phyloP scores from a whole-genome alignment of 257 asterid genomes.

The Gentiana dahurica region DNA sequence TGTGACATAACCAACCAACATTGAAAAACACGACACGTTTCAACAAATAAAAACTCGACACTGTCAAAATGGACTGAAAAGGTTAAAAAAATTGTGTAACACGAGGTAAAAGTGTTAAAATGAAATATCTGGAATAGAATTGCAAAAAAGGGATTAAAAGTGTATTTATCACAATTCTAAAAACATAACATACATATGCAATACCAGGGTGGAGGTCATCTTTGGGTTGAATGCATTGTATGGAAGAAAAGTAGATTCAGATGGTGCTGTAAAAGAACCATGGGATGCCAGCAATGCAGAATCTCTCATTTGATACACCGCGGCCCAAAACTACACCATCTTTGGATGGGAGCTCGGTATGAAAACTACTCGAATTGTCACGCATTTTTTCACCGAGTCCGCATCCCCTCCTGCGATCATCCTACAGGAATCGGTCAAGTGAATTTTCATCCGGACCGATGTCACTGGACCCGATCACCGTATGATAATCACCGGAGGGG shows the following conservation, averaged over 20 bases:
- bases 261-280: slow-evolving; percentile 41
- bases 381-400: too few relatives aligned
- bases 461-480: too few relatives aligned
- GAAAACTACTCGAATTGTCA: background rate
- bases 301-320: slow-evolving; percentile 54
- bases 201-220: slow-evolving; percentile 50
- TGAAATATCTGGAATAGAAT: background rate
- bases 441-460: too few relatives aligned
- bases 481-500: too few relatives aligned
- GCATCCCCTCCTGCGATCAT: too few relatives aligned
- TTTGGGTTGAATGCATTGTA: slow-evolving; percentile 71
- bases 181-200: background rate
- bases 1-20: too few relatives aligned
- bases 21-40: too few relatives aligned
- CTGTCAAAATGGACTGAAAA: too few relatives aligned
- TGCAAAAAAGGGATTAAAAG: background rate
- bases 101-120: too few relatives aligned
- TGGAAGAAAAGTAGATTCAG: slow-evolving; percentile 38
- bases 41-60: too few relatives aligned
- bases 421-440: too few relatives aligned
- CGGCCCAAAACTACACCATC: slow-evolving; percentile 32
- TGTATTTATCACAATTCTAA: background rate
- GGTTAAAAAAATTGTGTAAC: too few relatives aligned
- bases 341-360: slow-evolving; percentile 94
- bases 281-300: slow-evolving; percentile 79